A percentile compares a stretch with the other conserved stretches of the same genome.
Conservation (phyloP, 2,329 filamentous ascomycete species). For the Alternaria arbusti region DNA sequence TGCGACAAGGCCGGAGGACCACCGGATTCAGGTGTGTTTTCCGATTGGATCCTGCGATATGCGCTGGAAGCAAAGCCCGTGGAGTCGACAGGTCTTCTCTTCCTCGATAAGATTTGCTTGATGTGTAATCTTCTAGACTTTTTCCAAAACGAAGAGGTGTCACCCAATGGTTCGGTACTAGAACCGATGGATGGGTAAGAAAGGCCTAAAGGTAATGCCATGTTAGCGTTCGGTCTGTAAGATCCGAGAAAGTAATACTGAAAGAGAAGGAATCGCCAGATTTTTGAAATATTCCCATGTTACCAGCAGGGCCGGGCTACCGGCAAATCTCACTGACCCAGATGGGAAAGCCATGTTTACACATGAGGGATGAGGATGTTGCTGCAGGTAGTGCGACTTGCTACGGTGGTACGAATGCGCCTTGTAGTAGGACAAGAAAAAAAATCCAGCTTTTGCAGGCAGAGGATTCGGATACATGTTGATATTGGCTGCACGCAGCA, state of each 20-base stretch:
- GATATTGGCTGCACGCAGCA: conserved; percentile 12
- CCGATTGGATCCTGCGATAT: conserved; percentile 31
- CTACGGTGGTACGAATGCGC: conserved; percentile 36
- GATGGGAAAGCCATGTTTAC: conserved; percentile 37
- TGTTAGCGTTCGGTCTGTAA: conserved; percentile 41
- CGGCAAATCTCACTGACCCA: conserved; percentile 26
- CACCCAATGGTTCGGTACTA: conserved; percentile 43
- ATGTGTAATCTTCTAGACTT: conserved; percentile 38
- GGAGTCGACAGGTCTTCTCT: conserved; percentile 38
- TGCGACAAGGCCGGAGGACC: conserved; percentile 40
- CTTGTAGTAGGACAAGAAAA: conserved; percentile 27
- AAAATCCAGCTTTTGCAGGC: conserved; percentile 15
- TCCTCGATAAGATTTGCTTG: conserved; percentile 36
- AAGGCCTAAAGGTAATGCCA: conserved; percentile 49
- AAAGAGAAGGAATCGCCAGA: conserved; percentile 33
- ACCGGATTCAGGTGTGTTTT: conserved; percentile 23
- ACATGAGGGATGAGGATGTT: conserved; percentile 37
- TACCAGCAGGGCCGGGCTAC: conserved; percentile 41
- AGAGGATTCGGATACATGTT: conserved; percentile 3
- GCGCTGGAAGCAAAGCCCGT: conserved; percentile 34
- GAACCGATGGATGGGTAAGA: conserved; percentile 45
- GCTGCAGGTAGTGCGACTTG: conserved; percentile 43
- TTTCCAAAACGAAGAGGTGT: conserved; percentile 43
- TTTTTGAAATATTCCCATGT: conserved; percentile 42
- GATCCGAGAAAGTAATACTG: conserved; percentile 24